Base-by-base conservation (phyloP, 257 asterid genomes). In the Ocimum tenuiflorum region DNA sequence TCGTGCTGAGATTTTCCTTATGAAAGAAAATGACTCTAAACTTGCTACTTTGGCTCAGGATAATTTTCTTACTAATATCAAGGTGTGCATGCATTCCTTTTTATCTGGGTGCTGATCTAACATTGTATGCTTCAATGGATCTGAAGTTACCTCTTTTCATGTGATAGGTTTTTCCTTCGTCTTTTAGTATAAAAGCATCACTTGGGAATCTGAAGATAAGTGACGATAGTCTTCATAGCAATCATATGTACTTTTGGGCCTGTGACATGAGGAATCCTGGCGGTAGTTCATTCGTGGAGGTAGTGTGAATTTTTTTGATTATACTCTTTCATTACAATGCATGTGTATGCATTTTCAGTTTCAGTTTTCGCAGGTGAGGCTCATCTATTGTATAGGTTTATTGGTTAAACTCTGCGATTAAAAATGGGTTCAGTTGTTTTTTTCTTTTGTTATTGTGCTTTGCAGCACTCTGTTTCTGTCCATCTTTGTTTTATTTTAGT, bases 251-350 rank as follows among this genome's bases (percentile, higher is more conserved):
- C 80, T 92, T 84, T 82, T 92, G 97, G 97, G 96, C 96, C 47
- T 92, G 99, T 73, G 94, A 92, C 75, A 92, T 92, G 99, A 86
- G 99, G 82, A 84, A 92, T 80, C 94, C 95, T 8, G 99, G 97
- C 61, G 99, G 99, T 61, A 92, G 78, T 67, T 92, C 99, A 43
- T 92, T 92, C 73, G 97, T 92, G 63, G 96, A 92, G 99, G 99
- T 91, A 82, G 42, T 60, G 47, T 14, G 64, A 23, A 4, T 12
- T 41, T 61, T 38, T 15, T 74, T 55, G 58, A 51, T 36, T 50
- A 0, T 76, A 41, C 8, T 60, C 61, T 9, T 9, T 55, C 52
- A 68, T 63, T 39, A 65, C 29, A 52, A 46, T 35, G 11, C 29
- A 29, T 54, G 33, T 67, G 27, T 68, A 47, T 63, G 51, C 54